Evolutionary conservation across 192 early-diverging fungal genomes (phyloP), one percentile per base, ranked within the genome.

Genomic region (Umbelopsis sp.): DNA sequence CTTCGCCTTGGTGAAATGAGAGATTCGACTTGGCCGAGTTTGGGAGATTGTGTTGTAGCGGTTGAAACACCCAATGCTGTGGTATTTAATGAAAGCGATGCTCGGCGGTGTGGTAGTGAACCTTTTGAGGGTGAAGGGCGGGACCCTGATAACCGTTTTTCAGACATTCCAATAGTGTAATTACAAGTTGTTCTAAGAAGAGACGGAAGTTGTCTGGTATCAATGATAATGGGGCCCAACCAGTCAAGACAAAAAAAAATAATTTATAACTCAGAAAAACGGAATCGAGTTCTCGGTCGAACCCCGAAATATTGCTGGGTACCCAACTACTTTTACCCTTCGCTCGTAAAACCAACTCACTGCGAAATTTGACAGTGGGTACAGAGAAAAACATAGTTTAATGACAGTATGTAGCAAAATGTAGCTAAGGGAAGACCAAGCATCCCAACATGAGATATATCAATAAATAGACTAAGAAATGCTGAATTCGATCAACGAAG

Each of bases 111-210:
- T 37, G 55, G 55, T 37, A 61, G 33, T n/a, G 55, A 22, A 35
- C 27, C 10, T 18, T 58, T 58, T 4, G 27, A 23, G 3, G 23
- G 27, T 6, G 55, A 61, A 12, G 55, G 55, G 13, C 55, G 55
- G 15, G 55, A 61, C 11, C 55, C 55, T 61, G 55, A 61, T 61
- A 61, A 33, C 25, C 55, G 55, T 18, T 61, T 61, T 27, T 61
- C 55, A 25, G 55, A 35, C 55, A 61, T 61, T 49, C 15, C 48
- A 30, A 30, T 61, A 16, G 25, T 35, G 11, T 5, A 25, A 25
- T 61, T 11, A 61, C 16, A 16, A 61, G 52, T n/a, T 27, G 30
- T 12, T 35, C 16, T 35, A 61, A 61, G 15, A 6, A 18, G 33
- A 27, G 16, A 18, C 18, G 33, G 30, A 61, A 61, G 18, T 2